phyloP scores from a whole-genome alignment of 116 monocot species.

The Cymodocea nodosa region DNA sequence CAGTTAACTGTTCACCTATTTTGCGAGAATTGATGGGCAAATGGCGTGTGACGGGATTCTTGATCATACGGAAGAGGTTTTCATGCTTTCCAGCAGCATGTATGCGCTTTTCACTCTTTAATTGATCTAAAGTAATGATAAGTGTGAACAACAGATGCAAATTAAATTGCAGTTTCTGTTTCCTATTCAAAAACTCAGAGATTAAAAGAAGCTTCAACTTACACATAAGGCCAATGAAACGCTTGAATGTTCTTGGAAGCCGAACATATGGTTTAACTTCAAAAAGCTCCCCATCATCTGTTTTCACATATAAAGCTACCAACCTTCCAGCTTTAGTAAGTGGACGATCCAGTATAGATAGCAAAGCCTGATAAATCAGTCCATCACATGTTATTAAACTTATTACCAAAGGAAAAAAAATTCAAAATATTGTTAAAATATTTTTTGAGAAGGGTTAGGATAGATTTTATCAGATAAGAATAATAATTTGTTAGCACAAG shows the following conservation, averaged over 20 bases:
- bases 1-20: constrained; percentile 44
- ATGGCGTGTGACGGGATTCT: constrained; percentile 77
- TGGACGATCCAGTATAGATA: constrained; percentile 92
- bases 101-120: constrained; percentile 75
- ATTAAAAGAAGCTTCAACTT: constrained; percentile 14
- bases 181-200: not conserved
- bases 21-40: constrained; percentile 70
- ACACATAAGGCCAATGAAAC: constrained; percentile 96
- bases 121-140: constrained; percentile 40
- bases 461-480: too few species aligned
- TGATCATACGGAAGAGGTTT: constrained; percentile 89
- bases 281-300: constrained; percentile 78
- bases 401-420: not conserved
- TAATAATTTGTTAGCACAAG: too few species aligned
- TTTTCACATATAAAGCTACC: constrained; percentile 75
- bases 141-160: not conserved
- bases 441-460: too few species aligned
- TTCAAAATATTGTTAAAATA: not conserved
- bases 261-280: constrained; percentile 94
- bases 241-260: constrained; percentile 82
- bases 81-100: constrained; percentile 76
- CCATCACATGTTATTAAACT: not conserved
- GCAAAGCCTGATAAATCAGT: constrained; percentile 47
- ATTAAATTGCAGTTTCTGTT: not conserved
- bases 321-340: constrained; percentile 86